Percentiles rank a stretch among this genome's conserved stretches.
These are phyloP conservation scores for Arachnomyces sp. DNA, from an alignment of 2,329 filamentous ascomycete genomes.

Conservation along the genomic window DNA sequence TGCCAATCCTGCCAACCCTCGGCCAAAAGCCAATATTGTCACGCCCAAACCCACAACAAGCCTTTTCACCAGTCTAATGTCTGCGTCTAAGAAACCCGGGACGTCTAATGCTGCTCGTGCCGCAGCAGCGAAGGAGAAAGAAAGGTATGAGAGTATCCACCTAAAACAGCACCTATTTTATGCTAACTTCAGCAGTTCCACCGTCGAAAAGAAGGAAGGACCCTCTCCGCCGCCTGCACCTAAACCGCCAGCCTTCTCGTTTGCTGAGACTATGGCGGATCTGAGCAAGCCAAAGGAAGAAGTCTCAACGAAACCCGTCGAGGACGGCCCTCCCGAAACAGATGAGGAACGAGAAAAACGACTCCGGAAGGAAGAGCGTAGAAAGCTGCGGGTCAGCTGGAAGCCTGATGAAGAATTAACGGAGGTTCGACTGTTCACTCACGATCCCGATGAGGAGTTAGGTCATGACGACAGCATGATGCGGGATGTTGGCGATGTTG, in stretches of 20 bases:
- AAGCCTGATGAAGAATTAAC: conserved; percentile 51
- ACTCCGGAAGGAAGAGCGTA: conserved; percentile 53
- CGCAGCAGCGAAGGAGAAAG: conserved; percentile 22
- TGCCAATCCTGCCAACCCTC: conserved; percentile 17
- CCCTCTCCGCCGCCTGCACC: conserved; percentile 21
- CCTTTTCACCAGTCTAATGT: conserved; percentile 40
- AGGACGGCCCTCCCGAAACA: conserved; percentile 50
- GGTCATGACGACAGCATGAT: conserved; percentile 52
- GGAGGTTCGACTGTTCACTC: conserved; percentile 52
- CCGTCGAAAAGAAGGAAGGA: conserved; percentile 30
- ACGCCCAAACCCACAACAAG: conserved; percentile 36
- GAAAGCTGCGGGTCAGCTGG: conserved; percentile 55
- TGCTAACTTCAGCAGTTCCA: conserved; percentile 19
- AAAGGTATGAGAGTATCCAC: conserved; percentile 25
- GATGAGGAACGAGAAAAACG: conserved; percentile 53
- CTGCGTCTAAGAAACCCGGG: conserved; percentile 44
- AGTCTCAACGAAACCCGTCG: conserved; percentile 43
- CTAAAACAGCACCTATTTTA: background rate
- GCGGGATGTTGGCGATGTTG: conserved; percentile 52
- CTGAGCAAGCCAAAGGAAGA: conserved; percentile 51
- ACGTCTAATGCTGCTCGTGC: conserved; percentile 44
- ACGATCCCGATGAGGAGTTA: conserved; percentile 57
- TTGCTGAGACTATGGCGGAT: conserved; percentile 43
- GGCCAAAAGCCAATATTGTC: conserved; percentile 32
- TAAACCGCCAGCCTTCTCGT: conserved; percentile 38